A percentile compares a stretch with the other conserved stretches of the same genome.
These are phyloP conservation scores for Skeletonema marinoi DNA, from an alignment of 108 stramenopile species.

Conservation along the genomic window DNA sequence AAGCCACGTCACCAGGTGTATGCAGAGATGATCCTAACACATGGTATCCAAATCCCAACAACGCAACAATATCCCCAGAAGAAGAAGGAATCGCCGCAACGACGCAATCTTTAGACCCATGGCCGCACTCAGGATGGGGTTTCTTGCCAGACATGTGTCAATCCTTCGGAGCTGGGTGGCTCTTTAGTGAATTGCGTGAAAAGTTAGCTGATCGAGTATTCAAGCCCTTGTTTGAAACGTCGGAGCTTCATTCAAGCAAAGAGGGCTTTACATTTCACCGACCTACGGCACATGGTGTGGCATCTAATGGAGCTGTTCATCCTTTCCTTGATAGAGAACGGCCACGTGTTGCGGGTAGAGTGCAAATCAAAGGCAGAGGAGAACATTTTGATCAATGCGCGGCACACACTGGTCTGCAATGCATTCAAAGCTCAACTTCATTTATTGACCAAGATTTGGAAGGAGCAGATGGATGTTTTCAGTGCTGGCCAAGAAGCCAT, in stretches of 20 bases:
- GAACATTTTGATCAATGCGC: conserved; percentile 48
- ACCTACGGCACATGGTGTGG: conserved; percentile 21
- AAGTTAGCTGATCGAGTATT: conserved; percentile 53
- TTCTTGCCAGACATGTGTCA: conserved; percentile 40
- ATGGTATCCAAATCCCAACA: conserved; percentile 24
- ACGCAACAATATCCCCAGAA: background rate
- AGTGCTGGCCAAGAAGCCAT: conserved; percentile 42
- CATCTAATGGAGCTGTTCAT: conserved; percentile 21
- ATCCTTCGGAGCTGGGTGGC: conserved; percentile 58
- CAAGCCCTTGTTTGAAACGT: conserved; percentile 51
- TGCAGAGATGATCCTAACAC: conserved; percentile 41
- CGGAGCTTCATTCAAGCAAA: conserved; percentile 51
- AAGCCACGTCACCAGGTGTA: conserved; percentile 50
- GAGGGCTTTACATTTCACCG: conserved; percentile 64
- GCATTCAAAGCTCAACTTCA: conserved; percentile 32
- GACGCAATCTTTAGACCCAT: conserved; percentile 19
- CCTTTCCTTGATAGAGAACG: conserved; percentile 17
- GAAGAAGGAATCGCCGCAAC: background rate
- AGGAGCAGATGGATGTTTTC: conserved; percentile 30
- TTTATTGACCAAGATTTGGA: conserved; percentile 32
- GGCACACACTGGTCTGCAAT: conserved; percentile 14
- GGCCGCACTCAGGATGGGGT: conserved; percentile 39
- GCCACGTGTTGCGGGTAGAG: conserved; percentile 20
- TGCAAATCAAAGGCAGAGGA: conserved; percentile 15
- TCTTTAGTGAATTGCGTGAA: conserved; percentile 50